Evolutionary conservation across 192 early-diverging fungal genomes (phyloP).

Genomic region (Phlyctochytrium arcticum): DNA sequence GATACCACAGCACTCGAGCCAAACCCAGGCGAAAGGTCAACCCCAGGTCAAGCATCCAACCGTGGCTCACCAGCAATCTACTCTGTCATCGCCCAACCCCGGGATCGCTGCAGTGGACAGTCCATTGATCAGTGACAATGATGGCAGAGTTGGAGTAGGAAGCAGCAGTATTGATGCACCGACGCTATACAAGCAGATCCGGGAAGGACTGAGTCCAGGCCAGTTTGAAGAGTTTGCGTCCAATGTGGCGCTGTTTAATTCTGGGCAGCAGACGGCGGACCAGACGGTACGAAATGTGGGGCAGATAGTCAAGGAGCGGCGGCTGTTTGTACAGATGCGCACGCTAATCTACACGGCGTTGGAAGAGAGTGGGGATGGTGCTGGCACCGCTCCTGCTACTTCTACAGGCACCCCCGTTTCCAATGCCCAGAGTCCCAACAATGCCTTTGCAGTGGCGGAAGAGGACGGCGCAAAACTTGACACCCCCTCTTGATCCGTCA

Average conservation of each 20-base stretch:
- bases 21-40: too few relatives aligned
- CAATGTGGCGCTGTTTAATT: conserved; percentile 44
- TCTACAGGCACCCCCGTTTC: too few relatives aligned
- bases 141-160: neutral
- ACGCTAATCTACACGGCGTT: conserved; percentile 40
- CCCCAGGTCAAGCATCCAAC: too few relatives aligned
- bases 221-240: conserved; percentile 47
- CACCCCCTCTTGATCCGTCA: too few relatives aligned
- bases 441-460: too few relatives aligned
- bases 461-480: too few relatives aligned
- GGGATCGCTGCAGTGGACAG: neutral
- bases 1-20: too few relatives aligned
- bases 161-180: conserved; percentile 37
- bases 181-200: conserved; percentile 42
- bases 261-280: conserved; percentile 32
- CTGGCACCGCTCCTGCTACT: too few relatives aligned
- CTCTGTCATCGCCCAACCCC: neutral
- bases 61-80: conserved; percentile 3
- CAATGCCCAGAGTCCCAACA: too few relatives aligned
- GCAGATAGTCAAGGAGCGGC: conserved; percentile 32
- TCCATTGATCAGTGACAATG: neutral
- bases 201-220: conserved; percentile 23
- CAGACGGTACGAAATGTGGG: conserved; percentile 34
- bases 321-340: conserved; percentile 33
- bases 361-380: conserved; percentile 27